Percentiles rank a stretch among this genome's conserved stretches.
Evolutionary conservation across 306 rosid species (phyloP).

Genomic region (Pyrus pyrifolia): DNA sequence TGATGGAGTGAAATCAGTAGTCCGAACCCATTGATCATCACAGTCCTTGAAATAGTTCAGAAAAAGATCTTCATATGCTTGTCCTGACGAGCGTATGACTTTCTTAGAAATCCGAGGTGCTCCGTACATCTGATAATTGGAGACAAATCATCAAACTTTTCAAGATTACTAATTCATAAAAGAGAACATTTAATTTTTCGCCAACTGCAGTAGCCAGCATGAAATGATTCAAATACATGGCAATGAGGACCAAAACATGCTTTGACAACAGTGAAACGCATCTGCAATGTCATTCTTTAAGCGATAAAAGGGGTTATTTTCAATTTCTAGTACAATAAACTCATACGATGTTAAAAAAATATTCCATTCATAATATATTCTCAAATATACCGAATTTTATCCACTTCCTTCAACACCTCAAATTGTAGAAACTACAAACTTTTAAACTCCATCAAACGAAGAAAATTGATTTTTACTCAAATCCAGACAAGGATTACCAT

Average conservation of each 20-base stretch:
- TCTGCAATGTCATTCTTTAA: no score
- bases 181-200: neutral
- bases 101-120: constrained; percentile 65
- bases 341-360: no score
- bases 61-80: constrained; percentile 2
- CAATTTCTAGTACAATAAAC: no score
- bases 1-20: constrained; percentile 60
- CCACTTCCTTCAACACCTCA: neutral
- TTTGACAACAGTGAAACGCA: neutral
- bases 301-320: neutral
- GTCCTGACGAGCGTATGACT: constrained; percentile 11
- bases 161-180: neutral
- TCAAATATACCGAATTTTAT: no score
- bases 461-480: no score
- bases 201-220: neutral
- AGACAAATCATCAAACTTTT: neutral
- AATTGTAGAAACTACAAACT: no score
- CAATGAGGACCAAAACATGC: neutral
- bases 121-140: constrained; percentile 43
- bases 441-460: no score
- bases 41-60: constrained; percentile 23
- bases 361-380: no score
- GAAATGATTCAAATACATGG: neutral
- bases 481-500: no score
- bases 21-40: constrained; percentile 63